Percentiles rank a stretch among this genome's conserved stretches.
Conservation (phyloP, 2,329 filamentous ascomycete species). For the Ascochyta fabae region DNA sequence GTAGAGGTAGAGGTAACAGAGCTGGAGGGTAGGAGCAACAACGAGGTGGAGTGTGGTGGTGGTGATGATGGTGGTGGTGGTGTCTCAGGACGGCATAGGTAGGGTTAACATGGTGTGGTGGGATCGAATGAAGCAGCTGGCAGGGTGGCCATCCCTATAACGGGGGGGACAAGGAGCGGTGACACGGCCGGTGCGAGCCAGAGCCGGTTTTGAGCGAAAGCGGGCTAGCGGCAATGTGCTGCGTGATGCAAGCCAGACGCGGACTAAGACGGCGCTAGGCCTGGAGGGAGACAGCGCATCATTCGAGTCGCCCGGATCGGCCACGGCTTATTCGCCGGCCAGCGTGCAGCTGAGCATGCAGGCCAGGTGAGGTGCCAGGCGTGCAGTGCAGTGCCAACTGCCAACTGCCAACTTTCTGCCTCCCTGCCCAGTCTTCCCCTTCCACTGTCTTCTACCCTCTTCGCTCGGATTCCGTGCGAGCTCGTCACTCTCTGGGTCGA, state of each 20-base stretch:
- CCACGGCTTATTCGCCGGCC: conserved; percentile 4
- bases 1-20: conserved; percentile 24
- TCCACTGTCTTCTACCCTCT: conserved; percentile 16
- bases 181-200: conserved; percentile 16
- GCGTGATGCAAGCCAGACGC: conserved; percentile 19
- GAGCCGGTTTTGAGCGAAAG: conserved; percentile 2
- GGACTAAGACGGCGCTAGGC: background rate
- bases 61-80: background rate
- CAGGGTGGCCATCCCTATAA: conserved; percentile 16
- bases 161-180: conserved; percentile 18
- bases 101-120: conserved; percentile 34
- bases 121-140: conserved; percentile 27
- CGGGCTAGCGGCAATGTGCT: conserved; percentile 10
- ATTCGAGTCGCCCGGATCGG: conserved; percentile 19
- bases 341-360: too few relatives aligned
- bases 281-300: conserved; percentile 9
- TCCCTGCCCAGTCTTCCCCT: background rate
- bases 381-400: too few relatives aligned
- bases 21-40: conserved; percentile 34
- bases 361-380: too few relatives aligned
- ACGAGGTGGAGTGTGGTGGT: conserved; percentile 26
- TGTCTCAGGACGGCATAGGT: conserved; percentile 40
- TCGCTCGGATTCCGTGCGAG: conserved; percentile 14
- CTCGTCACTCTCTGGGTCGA: conserved; percentile 1
- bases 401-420: conserved; percentile 27